These are phyloP conservation scores for Blastomyces gilchristii DNA, from an alignment of 2,329 filamentous ascomycete species.

Conservation along the genomic window DNA sequence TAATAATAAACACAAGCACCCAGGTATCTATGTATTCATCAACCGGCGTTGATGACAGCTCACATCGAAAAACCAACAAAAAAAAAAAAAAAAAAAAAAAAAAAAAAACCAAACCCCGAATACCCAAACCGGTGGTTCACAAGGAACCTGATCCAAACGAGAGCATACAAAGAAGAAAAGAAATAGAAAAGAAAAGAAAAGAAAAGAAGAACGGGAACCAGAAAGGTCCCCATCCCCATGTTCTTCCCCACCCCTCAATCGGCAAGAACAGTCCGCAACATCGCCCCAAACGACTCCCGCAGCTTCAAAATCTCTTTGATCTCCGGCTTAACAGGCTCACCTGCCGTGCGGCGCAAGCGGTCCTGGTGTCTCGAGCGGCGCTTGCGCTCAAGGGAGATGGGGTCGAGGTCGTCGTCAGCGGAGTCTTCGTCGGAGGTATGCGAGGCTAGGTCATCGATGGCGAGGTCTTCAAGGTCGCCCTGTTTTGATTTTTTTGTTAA, in stretches of 20 bases:
- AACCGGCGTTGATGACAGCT: too few species aligned
- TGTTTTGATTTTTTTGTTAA: constrained; percentile 18
- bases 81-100: too few species aligned
- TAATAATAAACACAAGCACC: too few species aligned
- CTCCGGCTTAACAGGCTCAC: constrained; percentile 70
- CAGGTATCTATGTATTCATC: too few species aligned
- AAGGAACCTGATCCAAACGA: too few species aligned
- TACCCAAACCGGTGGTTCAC: too few species aligned
- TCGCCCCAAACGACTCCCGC: constrained; percentile 65
- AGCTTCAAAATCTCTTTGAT: constrained; percentile 73
- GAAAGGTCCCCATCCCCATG: too few species aligned
- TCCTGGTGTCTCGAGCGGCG: constrained; percentile 68
- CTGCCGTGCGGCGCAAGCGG: constrained; percentile 62
- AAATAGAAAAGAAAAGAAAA: neutral
- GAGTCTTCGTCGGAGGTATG: constrained; percentile 57
- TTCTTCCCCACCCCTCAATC: constrained; percentile 41
- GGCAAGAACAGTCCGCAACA: constrained; percentile 72
- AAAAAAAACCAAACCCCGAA: too few species aligned
- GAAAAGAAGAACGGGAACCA: neutral
- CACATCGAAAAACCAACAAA: too few species aligned
- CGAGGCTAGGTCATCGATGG: constrained; percentile 62
- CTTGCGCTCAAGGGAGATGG: constrained; percentile 76
- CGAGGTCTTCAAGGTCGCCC: constrained; percentile 73
- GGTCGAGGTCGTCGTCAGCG: constrained; percentile 68
- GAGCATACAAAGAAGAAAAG: neutral